Evolutionary conservation across 495 filamentous ascomycete genomes (phyloP).

Genomic region (Podospora bellae-mahoneyi): DNA sequence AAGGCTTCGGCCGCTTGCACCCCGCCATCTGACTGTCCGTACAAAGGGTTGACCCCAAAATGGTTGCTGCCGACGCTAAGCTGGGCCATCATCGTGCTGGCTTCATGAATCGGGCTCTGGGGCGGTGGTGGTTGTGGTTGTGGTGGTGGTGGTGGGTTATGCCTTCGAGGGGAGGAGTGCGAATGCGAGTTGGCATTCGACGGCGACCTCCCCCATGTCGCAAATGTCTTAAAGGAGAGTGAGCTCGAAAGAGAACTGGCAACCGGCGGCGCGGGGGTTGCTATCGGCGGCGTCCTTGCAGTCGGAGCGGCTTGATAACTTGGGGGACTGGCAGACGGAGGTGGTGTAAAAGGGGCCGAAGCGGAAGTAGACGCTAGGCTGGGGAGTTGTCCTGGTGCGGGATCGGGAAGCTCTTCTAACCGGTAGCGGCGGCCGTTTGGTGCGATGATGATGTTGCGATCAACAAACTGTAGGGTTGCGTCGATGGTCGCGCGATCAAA

Average conservation of each 20-base stretch:
- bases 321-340: neutral
- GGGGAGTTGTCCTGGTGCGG: neutral
- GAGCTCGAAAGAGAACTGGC: slow-evolving; percentile 11
- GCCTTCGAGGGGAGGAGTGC: slow-evolving; percentile 13
- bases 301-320: neutral
- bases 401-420: slow-evolving; percentile 30
- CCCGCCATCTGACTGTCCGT: slow-evolving; percentile 33
- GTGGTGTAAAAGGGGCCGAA: slow-evolving; percentile 7
- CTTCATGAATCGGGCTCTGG: slow-evolving; percentile 17
- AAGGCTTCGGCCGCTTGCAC: slow-evolving; percentile 34
- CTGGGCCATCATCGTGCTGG: slow-evolving; percentile 28
- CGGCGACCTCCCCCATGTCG: slow-evolving; percentile 24
- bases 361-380: slow-evolving; percentile 11
- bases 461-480: slow-evolving; percentile 31
- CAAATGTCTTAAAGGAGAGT: slow-evolving; percentile 1
- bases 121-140: slow-evolving; percentile 8
- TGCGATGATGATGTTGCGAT: slow-evolving; percentile 31
- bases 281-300: neutral
- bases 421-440: slow-evolving; percentile 32
- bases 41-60: slow-evolving; percentile 32
- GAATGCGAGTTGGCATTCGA: slow-evolving; percentile 25
- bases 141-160: neutral
- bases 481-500: slow-evolving; percentile 33
- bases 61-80: slow-evolving; percentile 21
- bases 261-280: neutral